These are phyloP conservation scores for Leccinum broughii DNA, from an alignment of 768 basidiomycete genomes.

Conservation along the genomic window DNA sequence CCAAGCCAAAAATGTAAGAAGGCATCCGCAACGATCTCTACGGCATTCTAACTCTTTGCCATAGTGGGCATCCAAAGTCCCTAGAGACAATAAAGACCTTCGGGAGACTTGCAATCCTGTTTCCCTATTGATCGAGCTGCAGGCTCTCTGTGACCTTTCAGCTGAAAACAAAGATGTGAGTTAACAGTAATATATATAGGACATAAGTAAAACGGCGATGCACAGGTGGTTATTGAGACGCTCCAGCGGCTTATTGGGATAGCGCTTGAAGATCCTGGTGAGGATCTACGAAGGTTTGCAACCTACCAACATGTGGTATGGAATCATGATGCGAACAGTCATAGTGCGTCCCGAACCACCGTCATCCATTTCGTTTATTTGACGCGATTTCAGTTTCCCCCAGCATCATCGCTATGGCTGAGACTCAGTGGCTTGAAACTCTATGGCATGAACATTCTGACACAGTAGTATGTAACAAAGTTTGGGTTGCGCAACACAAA, in stretches of 20 bases:
- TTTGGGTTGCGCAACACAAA: neutral
- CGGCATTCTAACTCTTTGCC: conserved; percentile 4
- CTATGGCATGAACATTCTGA: conserved; percentile 41
- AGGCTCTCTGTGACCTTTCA: conserved; percentile 18
- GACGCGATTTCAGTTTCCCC: conserved; percentile 30
- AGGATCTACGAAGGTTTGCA: conserved; percentile 46
- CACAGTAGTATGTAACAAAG: conserved; percentile 9
- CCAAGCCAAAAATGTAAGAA: conserved; percentile 26
- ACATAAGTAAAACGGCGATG: neutral
- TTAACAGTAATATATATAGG: neutral
- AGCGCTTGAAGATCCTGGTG: conserved; percentile 35
- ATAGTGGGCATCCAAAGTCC: conserved; percentile 20
- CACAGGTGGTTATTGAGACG: conserved; percentile 18
- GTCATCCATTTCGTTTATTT: neutral
- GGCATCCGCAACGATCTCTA: neutral
- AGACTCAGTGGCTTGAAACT: conserved; percentile 51
- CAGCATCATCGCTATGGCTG: conserved; percentile 35
- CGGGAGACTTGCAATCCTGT: conserved; percentile 15
- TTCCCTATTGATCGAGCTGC: conserved; percentile 30
- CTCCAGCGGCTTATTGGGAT: conserved; percentile 42
- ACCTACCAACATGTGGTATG: conserved; percentile 61
- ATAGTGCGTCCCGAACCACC: conserved; percentile 36
- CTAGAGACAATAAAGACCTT: conserved; percentile 1
- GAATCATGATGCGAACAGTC: conserved; percentile 39
- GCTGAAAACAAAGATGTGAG: conserved; percentile 21